These are phyloP conservation scores for Solanum dulcamara DNA, from an alignment of 257 asterid genomes.

Conservation along the genomic window DNA sequence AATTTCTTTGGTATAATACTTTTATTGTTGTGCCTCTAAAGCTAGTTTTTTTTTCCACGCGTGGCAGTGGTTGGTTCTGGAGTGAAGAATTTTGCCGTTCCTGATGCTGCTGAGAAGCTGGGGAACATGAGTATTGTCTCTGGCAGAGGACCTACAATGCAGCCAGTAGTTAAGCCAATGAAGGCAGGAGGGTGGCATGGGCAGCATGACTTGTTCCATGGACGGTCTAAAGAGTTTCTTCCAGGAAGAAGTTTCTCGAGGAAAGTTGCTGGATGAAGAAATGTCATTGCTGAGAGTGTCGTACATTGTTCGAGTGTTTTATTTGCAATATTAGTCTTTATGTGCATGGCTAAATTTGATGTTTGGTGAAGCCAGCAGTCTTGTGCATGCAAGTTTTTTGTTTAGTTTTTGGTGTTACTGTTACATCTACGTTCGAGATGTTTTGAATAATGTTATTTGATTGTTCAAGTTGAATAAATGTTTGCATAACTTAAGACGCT, in stretches of 20 bases:
- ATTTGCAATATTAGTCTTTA: neutral
- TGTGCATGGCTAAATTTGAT: neutral
- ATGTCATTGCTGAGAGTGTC: neutral
- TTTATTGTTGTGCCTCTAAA: neutral
- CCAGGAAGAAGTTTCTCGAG: conserved; percentile 42
- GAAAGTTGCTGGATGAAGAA: conserved; percentile 56
- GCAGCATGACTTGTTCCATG: conserved; percentile 29
- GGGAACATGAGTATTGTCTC: conserved; percentile 42
- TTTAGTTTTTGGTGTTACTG: neutral
- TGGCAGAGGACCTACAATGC: conserved; percentile 33
- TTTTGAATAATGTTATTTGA: neutral
- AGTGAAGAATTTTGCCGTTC: conserved; percentile 27
- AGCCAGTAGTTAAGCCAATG: conserved; percentile 43
- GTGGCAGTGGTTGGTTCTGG: conserved; percentile 24
- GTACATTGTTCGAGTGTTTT: neutral
- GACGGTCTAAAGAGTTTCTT: conserved; percentile 46
- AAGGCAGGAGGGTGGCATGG: conserved; percentile 82
- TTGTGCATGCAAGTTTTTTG: neutral
- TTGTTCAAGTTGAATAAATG: neutral
- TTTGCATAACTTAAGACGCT: neutral
- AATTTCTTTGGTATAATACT: neutral
- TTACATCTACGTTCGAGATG: neutral
- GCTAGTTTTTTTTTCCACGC: neutral
- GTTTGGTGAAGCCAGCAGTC: neutral
- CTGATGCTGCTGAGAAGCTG: conserved; percentile 48